Conservation (phyloP, 768 basidiomycete species). For the Calvatia gigantea region DNA sequence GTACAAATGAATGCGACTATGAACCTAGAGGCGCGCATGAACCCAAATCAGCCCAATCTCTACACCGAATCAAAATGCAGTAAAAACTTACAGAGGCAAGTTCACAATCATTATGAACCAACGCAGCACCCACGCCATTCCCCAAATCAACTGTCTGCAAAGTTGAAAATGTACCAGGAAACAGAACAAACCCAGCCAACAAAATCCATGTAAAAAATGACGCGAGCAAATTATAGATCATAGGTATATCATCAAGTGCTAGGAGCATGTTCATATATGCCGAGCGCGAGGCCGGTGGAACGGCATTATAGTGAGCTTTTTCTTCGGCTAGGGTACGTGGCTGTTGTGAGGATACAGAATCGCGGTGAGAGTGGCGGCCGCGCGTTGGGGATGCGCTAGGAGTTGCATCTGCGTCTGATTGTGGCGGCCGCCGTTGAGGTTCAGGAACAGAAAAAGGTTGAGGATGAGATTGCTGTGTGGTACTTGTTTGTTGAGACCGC, state of each 20-base stretch:
- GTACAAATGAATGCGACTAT: conserved; percentile 53
- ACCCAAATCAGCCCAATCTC: neutral
- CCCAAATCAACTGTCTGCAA: conserved; percentile 29
- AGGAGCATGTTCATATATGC: conserved; percentile 62
- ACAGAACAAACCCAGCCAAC: conserved; percentile 58
- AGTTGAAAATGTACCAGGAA: conserved; percentile 59
- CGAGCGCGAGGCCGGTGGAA: conserved; percentile 18
- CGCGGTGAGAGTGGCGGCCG: conserved; percentile 3
- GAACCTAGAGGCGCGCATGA: conserved; percentile 39
- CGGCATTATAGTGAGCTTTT: conserved; percentile 9
- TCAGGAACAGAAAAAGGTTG: neutral
- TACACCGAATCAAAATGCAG: neutral
- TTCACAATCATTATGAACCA: conserved; percentile 37
- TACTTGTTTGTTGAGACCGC: neutral
- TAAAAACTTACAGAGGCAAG: conserved; percentile 39
- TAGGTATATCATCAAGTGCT: conserved; percentile 53
- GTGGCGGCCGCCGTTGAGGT: neutral
- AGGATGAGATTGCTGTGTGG: neutral
- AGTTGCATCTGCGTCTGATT: neutral
- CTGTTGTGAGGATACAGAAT: conserved; percentile 4
- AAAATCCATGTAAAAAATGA: conserved; percentile 63
- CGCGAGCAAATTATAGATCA: conserved; percentile 44
- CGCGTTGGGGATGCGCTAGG: neutral
- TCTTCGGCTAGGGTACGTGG: neutral
- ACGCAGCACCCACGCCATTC: conserved; percentile 25